phyloP scores from a whole-genome alignment of 805 yeast genomes.

The Torulaspora indica region DNA sequence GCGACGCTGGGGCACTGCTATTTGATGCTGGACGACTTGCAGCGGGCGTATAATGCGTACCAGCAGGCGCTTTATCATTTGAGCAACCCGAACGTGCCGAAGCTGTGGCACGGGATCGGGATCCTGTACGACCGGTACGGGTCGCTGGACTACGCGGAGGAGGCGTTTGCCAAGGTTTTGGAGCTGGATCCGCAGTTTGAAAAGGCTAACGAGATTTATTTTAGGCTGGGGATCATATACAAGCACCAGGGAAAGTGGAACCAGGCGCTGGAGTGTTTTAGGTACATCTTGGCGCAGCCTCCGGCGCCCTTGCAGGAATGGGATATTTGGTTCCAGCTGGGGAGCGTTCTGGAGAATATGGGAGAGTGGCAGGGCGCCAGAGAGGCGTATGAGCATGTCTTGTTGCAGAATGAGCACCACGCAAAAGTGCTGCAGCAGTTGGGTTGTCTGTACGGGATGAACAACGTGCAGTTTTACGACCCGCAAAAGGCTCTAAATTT shows the following conservation, averaged over 20 bases:
- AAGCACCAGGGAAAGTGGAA: slow-evolving; percentile 87
- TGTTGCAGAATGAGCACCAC: slow-evolving; percentile 85
- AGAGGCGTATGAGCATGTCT: slow-evolving; percentile 91
- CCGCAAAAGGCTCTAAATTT: slow-evolving; percentile 78
- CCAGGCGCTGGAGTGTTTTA: slow-evolving; percentile 89
- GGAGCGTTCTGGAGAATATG: slow-evolving; percentile 90
- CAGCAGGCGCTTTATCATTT: slow-evolving; percentile 91
- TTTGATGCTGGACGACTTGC: slow-evolving; percentile 92
- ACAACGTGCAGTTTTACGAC: slow-evolving; percentile 62
- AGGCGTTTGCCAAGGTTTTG: slow-evolving; percentile 92
- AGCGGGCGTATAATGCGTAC: slow-evolving; percentile 92
- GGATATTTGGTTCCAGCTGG: slow-evolving; percentile 98
- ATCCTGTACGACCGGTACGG: slow-evolving; percentile 95
- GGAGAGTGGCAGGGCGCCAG: slow-evolving; percentile 87
- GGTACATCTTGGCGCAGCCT: slow-evolving; percentile 83
- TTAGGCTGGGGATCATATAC: slow-evolving; percentile 92
- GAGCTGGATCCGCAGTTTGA: slow-evolving; percentile 95
- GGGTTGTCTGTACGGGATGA: slow-evolving; percentile 82
- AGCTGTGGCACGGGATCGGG: slow-evolving; percentile 98
- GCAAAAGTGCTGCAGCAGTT: slow-evolving; percentile 94
- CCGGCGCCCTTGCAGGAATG: slow-evolving; percentile 95
- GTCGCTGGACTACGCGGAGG: slow-evolving; percentile 94
- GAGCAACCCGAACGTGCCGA: slow-evolving; percentile 91
- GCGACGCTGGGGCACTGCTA: slow-evolving; percentile 95
- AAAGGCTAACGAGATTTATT: slow-evolving; percentile 92